Evolutionary conservation across 1,284 basidiomycete species (phyloP), one percentile per base, ranked within the genome.

Genomic region (Peniophora sp.): DNA sequence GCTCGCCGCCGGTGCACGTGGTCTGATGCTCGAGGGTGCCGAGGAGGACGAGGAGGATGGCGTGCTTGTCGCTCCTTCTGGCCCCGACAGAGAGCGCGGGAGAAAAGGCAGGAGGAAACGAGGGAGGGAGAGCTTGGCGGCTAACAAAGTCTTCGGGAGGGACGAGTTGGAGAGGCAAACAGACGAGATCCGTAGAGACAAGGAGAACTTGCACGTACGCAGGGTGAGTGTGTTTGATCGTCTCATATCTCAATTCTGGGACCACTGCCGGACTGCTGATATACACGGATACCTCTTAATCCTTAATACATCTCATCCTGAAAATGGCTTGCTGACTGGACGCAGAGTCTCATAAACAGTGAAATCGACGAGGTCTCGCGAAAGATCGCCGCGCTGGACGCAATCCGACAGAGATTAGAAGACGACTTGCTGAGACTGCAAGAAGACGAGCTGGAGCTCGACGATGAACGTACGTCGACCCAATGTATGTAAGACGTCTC

Each of bases 371-470:
- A 96, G 63, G 88, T 98, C 14, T 85, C 89, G 12, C 72, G 78
- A 58, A 97, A 96, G 73, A 97, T 97, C 49, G 83, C 87, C 52
- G 82, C 85, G 18, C 72, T 99, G 44, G 91, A 95, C 59, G 76
- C 74, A 23, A 90, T 97, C 55, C 79, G 92, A 54, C 73, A 81
- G 6, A 86, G 86, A 55, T 73, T 99, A 18, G 88, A 95, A 63
- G 76, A 85, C 46, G 87, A 92, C 62, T 74, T 99, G 22, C 68
- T 99, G 36, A 88, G 81, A 60, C 66, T 98, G 49, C 90, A 95
- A 54, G 97, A 99, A 63, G 95, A 98, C 58, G 94, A 97, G 59
- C 73, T 99, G 27, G 96, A 98, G 64, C 72, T 99, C 27, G 91
- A 97, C 61, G 96, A 97, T 58, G 96, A 97, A 70, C 69, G 90